Conservation (phyloP, 768 basidiomycete species). For the Serendipita indica region DNA sequence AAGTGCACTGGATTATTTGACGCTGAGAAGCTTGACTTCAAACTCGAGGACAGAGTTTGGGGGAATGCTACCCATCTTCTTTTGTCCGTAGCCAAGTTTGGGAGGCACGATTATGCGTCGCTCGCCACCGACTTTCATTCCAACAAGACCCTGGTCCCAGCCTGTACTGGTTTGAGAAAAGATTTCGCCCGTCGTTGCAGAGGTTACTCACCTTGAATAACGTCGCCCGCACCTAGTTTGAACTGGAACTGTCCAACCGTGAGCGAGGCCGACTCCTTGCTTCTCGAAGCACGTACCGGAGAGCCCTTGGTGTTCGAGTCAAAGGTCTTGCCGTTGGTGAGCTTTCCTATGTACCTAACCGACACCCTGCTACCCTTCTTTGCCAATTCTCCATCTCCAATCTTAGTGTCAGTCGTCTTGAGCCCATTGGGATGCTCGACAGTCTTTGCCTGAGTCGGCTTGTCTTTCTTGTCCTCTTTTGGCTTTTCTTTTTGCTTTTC, state of each 20-base stretch:
- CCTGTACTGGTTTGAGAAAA: constrained; percentile 26
- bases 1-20: too few species aligned
- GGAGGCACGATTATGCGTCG: constrained; percentile 64
- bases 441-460: constrained; percentile 12
- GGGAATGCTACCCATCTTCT: constrained; percentile 48
- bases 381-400: constrained; percentile 71
- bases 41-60: constrained; percentile 68
- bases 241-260: constrained; percentile 44
- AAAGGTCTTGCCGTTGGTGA: constrained; percentile 58
- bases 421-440: constrained; percentile 50
- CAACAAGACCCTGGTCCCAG: constrained; percentile 84
- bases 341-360: constrained; percentile 91
- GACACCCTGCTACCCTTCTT: constrained; percentile 71
- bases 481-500: constrained; percentile 10
- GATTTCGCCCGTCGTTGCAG: not conserved
- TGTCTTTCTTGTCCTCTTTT: constrained; percentile 20
- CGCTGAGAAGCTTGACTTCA: constrained; percentile 20
- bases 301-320: constrained; percentile 75
- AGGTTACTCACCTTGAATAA: constrained; percentile 62
- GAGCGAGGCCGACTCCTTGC: not conserved
- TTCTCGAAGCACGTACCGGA: constrained; percentile 42
- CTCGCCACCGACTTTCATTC: constrained; percentile 83
- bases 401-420: constrained; percentile 57
- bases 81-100: constrained; percentile 51
- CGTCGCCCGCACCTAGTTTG: constrained; percentile 71